Evolutionary conservation across 345 rosid genomes (phyloP).

Genomic region (Balakata baccata): DNA sequence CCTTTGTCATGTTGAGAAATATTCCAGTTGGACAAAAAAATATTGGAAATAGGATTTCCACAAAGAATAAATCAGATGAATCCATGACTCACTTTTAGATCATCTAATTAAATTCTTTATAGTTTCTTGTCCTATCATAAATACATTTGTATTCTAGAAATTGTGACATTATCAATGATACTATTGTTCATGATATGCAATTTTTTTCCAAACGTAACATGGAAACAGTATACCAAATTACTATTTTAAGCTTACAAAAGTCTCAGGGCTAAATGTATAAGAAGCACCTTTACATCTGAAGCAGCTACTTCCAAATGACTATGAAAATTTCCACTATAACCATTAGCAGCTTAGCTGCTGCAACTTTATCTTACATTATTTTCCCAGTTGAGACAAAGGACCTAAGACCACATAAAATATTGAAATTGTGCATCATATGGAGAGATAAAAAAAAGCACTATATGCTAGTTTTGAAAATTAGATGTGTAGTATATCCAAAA

Average conservation of each 20-base stretch:
- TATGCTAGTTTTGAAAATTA: neutral
- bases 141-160: neutral
- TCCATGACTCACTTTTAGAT: neutral
- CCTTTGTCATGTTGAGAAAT: neutral
- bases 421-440: slow-evolving; percentile 6
- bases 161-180: neutral
- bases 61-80: neutral
- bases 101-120: neutral
- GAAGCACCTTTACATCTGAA: slow-evolving; percentile 60
- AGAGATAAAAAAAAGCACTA: neutral
- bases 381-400: slow-evolving; percentile 61
- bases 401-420: slow-evolving; percentile 38
- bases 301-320: slow-evolving; percentile 29
- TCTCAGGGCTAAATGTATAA: neutral
- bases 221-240: neutral
- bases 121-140: neutral
- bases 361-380: slow-evolving; percentile 40
- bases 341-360: no score
- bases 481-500: neutral
- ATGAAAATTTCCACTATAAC: slow-evolving; percentile 27
- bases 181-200: neutral
- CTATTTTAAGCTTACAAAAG: neutral
- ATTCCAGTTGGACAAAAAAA: neutral
- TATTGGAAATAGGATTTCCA: neutral
- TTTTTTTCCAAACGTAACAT: neutral